Conservation (phyloP, 2,329 filamentous ascomycete genomes). For the Botryotinia convoluta region DNA sequence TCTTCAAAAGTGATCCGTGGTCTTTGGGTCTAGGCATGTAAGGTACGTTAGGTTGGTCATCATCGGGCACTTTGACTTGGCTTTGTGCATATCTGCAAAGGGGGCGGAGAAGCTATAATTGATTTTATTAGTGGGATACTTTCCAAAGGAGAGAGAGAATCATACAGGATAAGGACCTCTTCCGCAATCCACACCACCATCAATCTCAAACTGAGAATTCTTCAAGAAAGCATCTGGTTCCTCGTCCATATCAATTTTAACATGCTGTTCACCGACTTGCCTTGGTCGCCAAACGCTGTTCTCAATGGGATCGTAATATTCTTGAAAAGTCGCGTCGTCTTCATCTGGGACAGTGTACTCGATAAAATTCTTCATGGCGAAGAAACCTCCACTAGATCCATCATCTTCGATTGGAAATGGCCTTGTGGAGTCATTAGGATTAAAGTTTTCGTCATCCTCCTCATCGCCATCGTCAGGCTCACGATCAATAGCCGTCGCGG, state of each 20-base stretch:
- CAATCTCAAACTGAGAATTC: constrained; percentile 24
- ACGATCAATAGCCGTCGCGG: background rate
- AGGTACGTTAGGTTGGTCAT: background rate
- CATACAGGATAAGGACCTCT: constrained; percentile 33
- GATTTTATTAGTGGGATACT: background rate
- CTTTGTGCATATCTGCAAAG: constrained; percentile 25
- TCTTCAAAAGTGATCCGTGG: background rate
- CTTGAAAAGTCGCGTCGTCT: constrained; percentile 7
- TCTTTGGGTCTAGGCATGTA: background rate
- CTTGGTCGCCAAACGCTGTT: constrained; percentile 36
- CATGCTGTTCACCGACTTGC: constrained; percentile 27
- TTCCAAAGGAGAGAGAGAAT: background rate
- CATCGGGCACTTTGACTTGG: background rate
- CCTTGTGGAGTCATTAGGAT: background rate
- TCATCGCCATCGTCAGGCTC: background rate
- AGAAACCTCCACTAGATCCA: constrained; percentile 27
- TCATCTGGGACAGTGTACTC: constrained; percentile 22
- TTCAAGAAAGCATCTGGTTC: constrained; percentile 20
- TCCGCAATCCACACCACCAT: constrained; percentile 36
- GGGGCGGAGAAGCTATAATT: constrained; percentile 23
- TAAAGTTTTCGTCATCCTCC: background rate
- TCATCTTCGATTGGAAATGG: constrained; percentile 15
- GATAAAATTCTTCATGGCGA: constrained; percentile 26
- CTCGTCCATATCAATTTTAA: constrained; percentile 29
- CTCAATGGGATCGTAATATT: constrained; percentile 24